Evolutionary conservation across 768 basidiomycete genomes (phyloP), one percentile per base, ranked within the genome.

Genomic region (Tricholoma sp.): DNA sequence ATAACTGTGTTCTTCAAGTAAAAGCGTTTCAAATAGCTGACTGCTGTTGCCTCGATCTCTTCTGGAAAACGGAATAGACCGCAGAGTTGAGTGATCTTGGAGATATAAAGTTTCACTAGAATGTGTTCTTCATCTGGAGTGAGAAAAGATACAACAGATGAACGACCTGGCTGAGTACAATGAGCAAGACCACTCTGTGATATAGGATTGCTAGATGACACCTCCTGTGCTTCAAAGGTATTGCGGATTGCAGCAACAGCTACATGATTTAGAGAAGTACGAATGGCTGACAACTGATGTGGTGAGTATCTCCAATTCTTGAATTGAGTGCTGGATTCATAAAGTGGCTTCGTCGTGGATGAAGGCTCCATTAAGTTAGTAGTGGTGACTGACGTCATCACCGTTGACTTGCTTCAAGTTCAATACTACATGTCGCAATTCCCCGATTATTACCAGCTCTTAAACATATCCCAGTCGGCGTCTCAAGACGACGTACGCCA

Each of bases 1-100:
- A 98, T 98, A 54, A 94, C 93, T 2, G 95, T 98, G 67, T 98
- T 98, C 74, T 89, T 89, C 55, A 98, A 80, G 69, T 98, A 99
- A 72, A 99, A 99, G 4, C 97, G 82, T 70, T 98, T 98, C 63
- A 99, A 76, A 71, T 97, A 99, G 56, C 82, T 86, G 57, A 91
- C 81, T 0, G 94, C 94, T 3, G 96, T 98, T 0, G 93, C 91
- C 70, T 95, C 91, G 6, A 98, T 93, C 66, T 93, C 87, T 64
- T 96, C 92, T 0, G 92, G 89, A 67, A 96, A 91, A 47, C 86
- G 83, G 66, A 97, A 95, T 61, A 85, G 84, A 0, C 83, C 84
- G 67, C 91, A 96, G 46, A 97, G 77, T 64, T 89, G 86, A 1
- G 87, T 78, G n/a, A 94, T 84, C 72, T 94, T 94, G 49, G 84